Conservation (phyloP, 1,284 basidiomycete species). For the Cutaneotrichosporon sp. region DNA sequence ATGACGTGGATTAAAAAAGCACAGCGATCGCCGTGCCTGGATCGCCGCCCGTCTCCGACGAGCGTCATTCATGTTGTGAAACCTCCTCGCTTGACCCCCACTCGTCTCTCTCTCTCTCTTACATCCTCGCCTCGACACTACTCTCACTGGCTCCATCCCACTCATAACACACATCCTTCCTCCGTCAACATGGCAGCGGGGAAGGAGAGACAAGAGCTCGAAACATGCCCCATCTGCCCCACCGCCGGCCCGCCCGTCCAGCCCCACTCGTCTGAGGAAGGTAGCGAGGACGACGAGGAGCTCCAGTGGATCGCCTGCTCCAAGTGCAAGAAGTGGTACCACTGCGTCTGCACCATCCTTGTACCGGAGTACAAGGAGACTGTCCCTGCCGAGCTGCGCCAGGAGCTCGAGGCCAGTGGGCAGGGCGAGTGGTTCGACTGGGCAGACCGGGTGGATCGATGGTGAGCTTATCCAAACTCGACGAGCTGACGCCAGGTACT, state of each 20-base stretch:
- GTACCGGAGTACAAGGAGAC: conserved; percentile 23
- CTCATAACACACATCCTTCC: no score
- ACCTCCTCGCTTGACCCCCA: neutral
- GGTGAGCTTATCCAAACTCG: conserved; percentile 36
- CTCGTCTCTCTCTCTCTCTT: no score
- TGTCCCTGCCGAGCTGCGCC: conserved; percentile 32
- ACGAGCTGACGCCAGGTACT: conserved; percentile 39
- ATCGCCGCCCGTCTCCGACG: neutral
- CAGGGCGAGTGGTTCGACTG: conserved; percentile 43
- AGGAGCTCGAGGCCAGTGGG: conserved; percentile 27
- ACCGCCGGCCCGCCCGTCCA: conserved; percentile 23
- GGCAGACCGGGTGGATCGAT: conserved; percentile 42
- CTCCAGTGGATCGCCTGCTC: conserved; percentile 50
- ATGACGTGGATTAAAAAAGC: neutral
- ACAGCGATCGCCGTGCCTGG: conserved; percentile 9
- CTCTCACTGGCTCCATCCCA: neutral
- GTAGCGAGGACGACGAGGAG: conserved; percentile 19
- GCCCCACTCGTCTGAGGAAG: conserved; percentile 2
- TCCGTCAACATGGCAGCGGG: conserved; percentile 4
- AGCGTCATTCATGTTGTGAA: conserved; percentile 4
- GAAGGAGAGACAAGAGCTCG: conserved; percentile 22
- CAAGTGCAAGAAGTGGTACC: conserved; percentile 49
- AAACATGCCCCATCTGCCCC: conserved; percentile 30
- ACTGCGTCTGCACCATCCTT: conserved; percentile 42
- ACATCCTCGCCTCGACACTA: no score